Percentiles rank a stretch among this genome's conserved stretches.
Evolutionary conservation across 1,284 basidiomycete genomes (phyloP).

Genomic region (Exobasidium cylindrosporum): DNA sequence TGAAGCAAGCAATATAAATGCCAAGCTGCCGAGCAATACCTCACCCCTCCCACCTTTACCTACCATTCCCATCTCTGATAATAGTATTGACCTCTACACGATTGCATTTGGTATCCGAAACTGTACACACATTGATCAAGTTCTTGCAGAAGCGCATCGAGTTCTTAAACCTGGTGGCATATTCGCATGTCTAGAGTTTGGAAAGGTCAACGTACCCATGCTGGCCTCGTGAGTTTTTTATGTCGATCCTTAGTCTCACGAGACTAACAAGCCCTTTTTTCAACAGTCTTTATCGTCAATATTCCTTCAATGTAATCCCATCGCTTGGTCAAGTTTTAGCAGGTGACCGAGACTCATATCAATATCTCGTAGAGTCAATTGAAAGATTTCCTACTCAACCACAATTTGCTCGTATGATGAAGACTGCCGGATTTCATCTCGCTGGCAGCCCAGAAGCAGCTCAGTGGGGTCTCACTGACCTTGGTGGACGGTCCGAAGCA

Average conservation of each 20-base stretch:
- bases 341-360: slow-evolving; percentile 86
- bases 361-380: slow-evolving; percentile 94
- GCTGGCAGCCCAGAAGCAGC: slow-evolving; percentile 43
- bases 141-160: slow-evolving; percentile 83
- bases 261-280: neutral
- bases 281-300: slow-evolving; percentile 81
- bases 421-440: slow-evolving; percentile 56
- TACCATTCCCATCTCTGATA: slow-evolving; percentile 52
- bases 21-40: slow-evolving; percentile 27
- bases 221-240: slow-evolving; percentile 70
- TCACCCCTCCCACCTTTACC: slow-evolving; percentile 43
- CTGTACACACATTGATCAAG: slow-evolving; percentile 87
- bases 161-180: slow-evolving; percentile 94
- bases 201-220: slow-evolving; percentile 84
- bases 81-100: slow-evolving; percentile 91
- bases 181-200: slow-evolving; percentile 95
- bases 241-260: slow-evolving; percentile 10
- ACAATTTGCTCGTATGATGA: slow-evolving; percentile 80
- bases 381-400: slow-evolving; percentile 86
- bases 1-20: neutral
- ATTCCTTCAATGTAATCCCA: slow-evolving; percentile 94
- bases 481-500: slow-evolving; percentile 13
- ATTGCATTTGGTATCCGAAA: slow-evolving; percentile 99
- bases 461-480: slow-evolving; percentile 34
- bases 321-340: slow-evolving; percentile 92